Percentiles rank a stretch among this genome's conserved stretches.
Conservation (phyloP, 495 filamentous ascomycete genomes). For the Aspergillus hancockii region DNA sequence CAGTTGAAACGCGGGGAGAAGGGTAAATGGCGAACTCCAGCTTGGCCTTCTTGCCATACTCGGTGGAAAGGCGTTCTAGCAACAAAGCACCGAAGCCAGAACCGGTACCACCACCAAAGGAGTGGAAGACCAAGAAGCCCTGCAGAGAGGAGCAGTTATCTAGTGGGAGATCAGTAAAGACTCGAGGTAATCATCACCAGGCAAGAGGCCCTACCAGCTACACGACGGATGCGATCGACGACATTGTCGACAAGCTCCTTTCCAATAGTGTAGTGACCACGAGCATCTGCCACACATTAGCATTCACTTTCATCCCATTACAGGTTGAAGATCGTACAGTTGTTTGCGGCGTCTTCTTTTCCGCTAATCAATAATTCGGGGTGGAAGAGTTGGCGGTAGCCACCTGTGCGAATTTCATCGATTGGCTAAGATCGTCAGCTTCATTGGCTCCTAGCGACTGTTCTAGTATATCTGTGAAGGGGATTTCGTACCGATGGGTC, state of each 20-base stretch:
- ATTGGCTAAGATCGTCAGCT: slow-evolving; percentile 58
- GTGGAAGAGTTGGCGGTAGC: slow-evolving; percentile 85
- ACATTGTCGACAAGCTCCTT: slow-evolving; percentile 87
- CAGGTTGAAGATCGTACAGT: slow-evolving; percentile 51
- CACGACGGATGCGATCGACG: slow-evolving; percentile 80
- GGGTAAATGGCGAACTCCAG: slow-evolving; percentile 91
- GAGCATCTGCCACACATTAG: slow-evolving; percentile 63
- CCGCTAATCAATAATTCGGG: slow-evolving; percentile 85
- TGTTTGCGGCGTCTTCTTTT: slow-evolving; percentile 94
- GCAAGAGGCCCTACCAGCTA: slow-evolving; percentile 57
- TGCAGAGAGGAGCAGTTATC: slow-evolving; percentile 91
- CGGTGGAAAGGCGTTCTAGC: slow-evolving; percentile 81
- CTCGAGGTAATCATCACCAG: neutral
- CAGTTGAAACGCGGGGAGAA: slow-evolving; percentile 79
- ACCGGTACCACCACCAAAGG: slow-evolving; percentile 89
- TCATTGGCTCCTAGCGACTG: neutral
- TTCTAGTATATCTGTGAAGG: too few relatives aligned
- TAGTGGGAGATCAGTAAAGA: slow-evolving; percentile 34
- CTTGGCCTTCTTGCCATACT: slow-evolving; percentile 95
- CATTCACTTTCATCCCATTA: neutral
- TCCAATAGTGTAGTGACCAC: slow-evolving; percentile 90
- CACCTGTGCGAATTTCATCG: slow-evolving; percentile 85
- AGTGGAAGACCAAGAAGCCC: slow-evolving; percentile 93
- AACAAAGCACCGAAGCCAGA: slow-evolving; percentile 88
- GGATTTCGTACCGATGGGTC: slow-evolving; percentile 69